These are phyloP conservation scores for Hyphopichia pseudoburtonii DNA, from an alignment of 1,139 yeast species.

Conservation along the genomic window DNA sequence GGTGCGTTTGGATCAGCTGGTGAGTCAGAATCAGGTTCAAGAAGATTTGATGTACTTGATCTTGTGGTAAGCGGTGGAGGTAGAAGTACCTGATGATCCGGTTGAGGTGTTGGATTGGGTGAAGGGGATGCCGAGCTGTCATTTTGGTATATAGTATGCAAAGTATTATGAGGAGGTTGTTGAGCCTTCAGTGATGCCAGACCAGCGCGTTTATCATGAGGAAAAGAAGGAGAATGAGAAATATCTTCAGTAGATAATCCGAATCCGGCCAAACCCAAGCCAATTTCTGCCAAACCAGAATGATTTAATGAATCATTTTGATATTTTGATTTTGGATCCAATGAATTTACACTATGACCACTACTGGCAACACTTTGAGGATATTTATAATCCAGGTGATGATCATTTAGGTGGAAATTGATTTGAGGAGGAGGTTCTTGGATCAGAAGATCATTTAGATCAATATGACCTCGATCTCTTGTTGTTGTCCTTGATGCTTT, in stretches of 20 bases:
- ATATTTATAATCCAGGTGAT: constrained; percentile 1
- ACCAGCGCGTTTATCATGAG: background rate
- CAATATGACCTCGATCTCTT: constrained; percentile 4
- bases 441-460: background rate
- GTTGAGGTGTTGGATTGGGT: background rate
- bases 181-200: constrained; percentile 3
- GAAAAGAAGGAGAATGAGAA: constrained; percentile 19
- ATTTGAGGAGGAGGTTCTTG: background rate
- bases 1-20: constrained; percentile 2
- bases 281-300: constrained; percentile 17
- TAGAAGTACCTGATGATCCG: background rate
- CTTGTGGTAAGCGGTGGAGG: too few relatives aligned
- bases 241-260: constrained; percentile 29
- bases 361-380: constrained; percentile 14
- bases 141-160: constrained; percentile 11
- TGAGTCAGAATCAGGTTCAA: too few relatives aligned
- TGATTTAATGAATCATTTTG: background rate
- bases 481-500: too few relatives aligned
- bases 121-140: constrained; percentile 14
- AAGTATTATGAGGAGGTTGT: constrained; percentile 2
- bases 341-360: constrained; percentile 22
- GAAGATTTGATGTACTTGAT: background rate
- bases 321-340: constrained; percentile 28
- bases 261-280: constrained; percentile 23
- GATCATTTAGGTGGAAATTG: constrained; percentile 1